Evolutionary conservation across 331 rosid genomes (phyloP), one percentile per base, ranked within the genome.

Genomic region (Cydonia oblonga): DNA sequence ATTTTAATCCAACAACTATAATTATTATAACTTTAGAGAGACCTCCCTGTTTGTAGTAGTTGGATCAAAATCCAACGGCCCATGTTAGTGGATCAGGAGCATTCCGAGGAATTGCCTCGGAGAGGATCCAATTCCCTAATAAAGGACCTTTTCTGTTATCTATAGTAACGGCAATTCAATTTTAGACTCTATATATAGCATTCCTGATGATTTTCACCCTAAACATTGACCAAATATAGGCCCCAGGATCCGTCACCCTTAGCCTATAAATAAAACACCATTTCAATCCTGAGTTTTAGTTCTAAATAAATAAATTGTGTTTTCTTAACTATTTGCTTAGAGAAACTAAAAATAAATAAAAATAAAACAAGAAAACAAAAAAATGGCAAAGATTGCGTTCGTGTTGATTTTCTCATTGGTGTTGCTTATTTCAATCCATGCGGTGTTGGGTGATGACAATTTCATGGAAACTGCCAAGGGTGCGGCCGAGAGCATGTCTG

Each of bases 371-470:
- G 58, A 11, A 83, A 22, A 38, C 42, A 52, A 53, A 69, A 69
- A 72, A 8, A 87, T 85, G 91, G 82, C 80, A 2, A 85, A 78
- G 68, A 24, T 54, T 46, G 56, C 74, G 28, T 42, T 75, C 13
- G 42, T 78, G 64, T 32, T 81, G 74, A 68, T 85, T 2, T 62
- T 89, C 69, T 24, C 82, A 6, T 3, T 86, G 76, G 70, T 71
- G 53, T 19, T 88, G 76, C 78, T 69, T 18, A 12, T 75, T 46
- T 78, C 89, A 5, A 64, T 77, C 13, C 69, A 28, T 12, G 38
- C 77, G 1, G 88, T 68, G 12, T 33, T 76, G 74, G 83, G 79
- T 4, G 78, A 78, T 24, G 83, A 64, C 0, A 51, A 66, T 51
- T 8, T 70, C n/a, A 44, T 44, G 56, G 3, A 46, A 44, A 32